Conservation (phyloP, 176 grass and related monocot genomes). For the Musa troglodytarum region DNA sequence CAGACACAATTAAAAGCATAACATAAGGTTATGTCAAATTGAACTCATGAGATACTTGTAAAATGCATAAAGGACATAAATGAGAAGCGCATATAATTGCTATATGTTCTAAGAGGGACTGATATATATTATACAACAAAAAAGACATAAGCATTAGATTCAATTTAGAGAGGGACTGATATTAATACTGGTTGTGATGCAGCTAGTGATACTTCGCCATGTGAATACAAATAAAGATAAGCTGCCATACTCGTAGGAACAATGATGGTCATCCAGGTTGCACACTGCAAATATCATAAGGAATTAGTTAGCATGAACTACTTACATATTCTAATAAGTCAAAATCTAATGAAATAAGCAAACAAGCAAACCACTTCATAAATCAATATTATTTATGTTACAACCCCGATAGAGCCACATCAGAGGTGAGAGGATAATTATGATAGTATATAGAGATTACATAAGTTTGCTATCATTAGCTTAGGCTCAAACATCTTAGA, state of each 20-base stretch:
- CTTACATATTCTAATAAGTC: not conserved
- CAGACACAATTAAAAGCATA: not conserved
- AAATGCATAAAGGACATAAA: not conserved
- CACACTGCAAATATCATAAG: slow-evolving; percentile 57
- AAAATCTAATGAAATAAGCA: not conserved
- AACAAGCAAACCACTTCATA: not conserved
- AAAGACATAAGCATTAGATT: not conserved
- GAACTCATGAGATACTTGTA: not conserved
- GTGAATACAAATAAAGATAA: slow-evolving; percentile 89
- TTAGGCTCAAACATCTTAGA: too few species aligned
- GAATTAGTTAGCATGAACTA: slow-evolving; percentile 15
- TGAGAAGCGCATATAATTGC: not conserved
- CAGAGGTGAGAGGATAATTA: too few species aligned
- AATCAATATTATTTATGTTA: too few species aligned
- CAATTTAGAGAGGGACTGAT: slow-evolving; percentile 26
- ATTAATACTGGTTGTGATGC: slow-evolving; percentile 94
- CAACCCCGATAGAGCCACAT: too few species aligned
- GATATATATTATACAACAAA: not conserved
- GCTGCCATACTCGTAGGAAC: slow-evolving; percentile 98
- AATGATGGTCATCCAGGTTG: slow-evolving; percentile 84
- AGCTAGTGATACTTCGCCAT: slow-evolving; percentile 88
- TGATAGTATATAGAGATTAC: too few species aligned
- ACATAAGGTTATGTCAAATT: too few species aligned
- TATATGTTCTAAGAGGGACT: not conserved
- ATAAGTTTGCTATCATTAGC: too few species aligned